phyloP scores from a whole-genome alignment of 1,284 basidiomycete species.

The Melampsora abietis-canadensis region DNA sequence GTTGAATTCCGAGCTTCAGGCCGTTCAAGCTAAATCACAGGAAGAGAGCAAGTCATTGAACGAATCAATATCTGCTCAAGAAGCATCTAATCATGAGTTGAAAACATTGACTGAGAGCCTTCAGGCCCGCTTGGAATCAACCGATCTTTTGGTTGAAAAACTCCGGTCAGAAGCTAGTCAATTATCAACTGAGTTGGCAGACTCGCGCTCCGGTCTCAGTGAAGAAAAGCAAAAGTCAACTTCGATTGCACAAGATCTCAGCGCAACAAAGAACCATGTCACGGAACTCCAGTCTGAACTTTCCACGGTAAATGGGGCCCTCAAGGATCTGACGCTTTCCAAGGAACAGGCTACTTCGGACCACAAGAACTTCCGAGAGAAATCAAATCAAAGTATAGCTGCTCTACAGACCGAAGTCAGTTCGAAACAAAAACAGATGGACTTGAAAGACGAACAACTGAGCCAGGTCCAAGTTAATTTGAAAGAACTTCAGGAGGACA shows the following conservation, averaged over 20 bases:
- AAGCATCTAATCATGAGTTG: constrained; percentile 14
- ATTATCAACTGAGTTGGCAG: constrained; percentile 12
- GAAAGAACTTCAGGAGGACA: constrained; percentile 32
- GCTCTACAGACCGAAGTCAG: constrained; percentile 23
- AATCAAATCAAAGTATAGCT: constrained; percentile 9
- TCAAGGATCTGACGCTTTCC: constrained; percentile 4
- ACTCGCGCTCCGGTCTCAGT: constrained; percentile 19
- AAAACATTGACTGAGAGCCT: constrained; percentile 11
- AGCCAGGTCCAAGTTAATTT: constrained; percentile 10
- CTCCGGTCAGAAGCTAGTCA: constrained; percentile 6
- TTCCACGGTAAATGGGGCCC: neutral
- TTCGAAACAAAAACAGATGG: constrained; percentile 19
- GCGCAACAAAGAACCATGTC: constrained; percentile 17
- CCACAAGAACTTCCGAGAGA: constrained; percentile 20
- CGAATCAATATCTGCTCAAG: neutral
- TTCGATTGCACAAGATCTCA: constrained; percentile 31
- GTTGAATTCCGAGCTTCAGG: constrained; percentile 1
- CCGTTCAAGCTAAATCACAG: neutral
- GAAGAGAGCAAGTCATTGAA: neutral
- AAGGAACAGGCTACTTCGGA: constrained; percentile 12
- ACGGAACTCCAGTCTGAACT: constrained; percentile 29
- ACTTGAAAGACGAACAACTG: constrained; percentile 33
- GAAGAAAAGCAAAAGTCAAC: constrained; percentile 31
- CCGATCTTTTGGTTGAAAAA: constrained; percentile 7
- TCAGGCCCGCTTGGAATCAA: constrained; percentile 3